These are phyloP conservation scores for Leccinum fuscescens DNA, from an alignment of 1,284 basidiomycete genomes.

Conservation along the genomic window DNA sequence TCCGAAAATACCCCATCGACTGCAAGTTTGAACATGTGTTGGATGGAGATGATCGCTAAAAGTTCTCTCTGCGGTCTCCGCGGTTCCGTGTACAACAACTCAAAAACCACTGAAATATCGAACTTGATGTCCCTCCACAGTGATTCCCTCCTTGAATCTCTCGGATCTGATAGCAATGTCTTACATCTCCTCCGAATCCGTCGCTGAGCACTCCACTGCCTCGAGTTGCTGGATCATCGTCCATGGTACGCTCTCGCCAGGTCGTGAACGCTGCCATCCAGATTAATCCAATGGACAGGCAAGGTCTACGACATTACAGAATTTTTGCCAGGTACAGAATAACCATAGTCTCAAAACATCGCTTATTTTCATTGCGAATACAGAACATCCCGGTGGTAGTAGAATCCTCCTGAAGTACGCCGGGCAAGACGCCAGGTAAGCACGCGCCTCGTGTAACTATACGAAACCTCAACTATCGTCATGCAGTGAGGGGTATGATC, in stretches of 20 bases:
- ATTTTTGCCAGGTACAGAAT: slow-evolving; percentile 51
- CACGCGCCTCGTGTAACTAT: neutral
- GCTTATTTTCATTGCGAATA: neutral
- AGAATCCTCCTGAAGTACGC: slow-evolving; percentile 69
- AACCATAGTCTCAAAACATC: neutral
- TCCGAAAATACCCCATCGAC: neutral
- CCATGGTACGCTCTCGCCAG: slow-evolving; percentile 45
- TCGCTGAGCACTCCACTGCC: slow-evolving; percentile 43
- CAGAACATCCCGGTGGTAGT: slow-evolving; percentile 55
- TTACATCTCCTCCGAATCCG: slow-evolving; percentile 27
- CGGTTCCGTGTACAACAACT: slow-evolving; percentile 16
- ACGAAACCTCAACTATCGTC: neutral
- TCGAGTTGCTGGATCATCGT: slow-evolving; percentile 73
- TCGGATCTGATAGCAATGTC: slow-evolving; percentile 13
- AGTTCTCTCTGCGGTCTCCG: slow-evolving; percentile 11
- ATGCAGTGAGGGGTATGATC: slow-evolving; percentile 53
- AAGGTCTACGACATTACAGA: slow-evolving; percentile 73
- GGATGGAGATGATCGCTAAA: slow-evolving; percentile 6
- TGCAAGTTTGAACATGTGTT: neutral
- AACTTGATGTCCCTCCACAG: neutral
- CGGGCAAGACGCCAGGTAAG: slow-evolving; percentile 71
- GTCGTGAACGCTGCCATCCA: neutral
- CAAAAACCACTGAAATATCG: slow-evolving; percentile 11
- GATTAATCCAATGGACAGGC: slow-evolving; percentile 34
- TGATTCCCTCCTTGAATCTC: neutral